Conservation (phyloP, 1,284 basidiomycete genomes). For the Moniliophthora roreri region DNA sequence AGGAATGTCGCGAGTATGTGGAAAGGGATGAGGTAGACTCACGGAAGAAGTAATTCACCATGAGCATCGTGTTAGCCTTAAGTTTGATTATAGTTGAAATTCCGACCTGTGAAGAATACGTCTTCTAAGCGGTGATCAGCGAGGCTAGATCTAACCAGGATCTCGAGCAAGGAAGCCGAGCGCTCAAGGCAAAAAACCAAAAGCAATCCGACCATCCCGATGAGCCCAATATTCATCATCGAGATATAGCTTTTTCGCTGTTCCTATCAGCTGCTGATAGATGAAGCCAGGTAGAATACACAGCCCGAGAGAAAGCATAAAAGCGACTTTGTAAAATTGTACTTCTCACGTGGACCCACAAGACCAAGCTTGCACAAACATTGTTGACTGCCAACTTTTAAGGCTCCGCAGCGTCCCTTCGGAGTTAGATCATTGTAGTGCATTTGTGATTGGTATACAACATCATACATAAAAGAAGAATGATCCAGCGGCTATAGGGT, state of each 20-base stretch:
- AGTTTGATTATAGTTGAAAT: background rate
- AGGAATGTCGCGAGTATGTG: background rate
- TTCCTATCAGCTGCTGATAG: no score
- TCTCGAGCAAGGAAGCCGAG: background rate
- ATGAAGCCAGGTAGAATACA: no score
- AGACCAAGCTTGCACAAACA: slow-evolving; percentile 1
- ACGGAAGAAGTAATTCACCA: background rate
- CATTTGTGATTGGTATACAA: slow-evolving; percentile 1
- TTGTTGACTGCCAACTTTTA: no score
- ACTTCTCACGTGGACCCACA: background rate
- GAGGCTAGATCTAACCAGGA: background rate
- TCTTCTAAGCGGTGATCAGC: background rate
- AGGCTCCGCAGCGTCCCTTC: background rate
- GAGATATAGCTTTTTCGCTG: no score
- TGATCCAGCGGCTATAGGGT: no score
- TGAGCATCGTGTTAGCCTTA: background rate
- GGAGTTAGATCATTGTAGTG: background rate
- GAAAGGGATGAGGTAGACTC: background rate
- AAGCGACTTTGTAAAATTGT: background rate
- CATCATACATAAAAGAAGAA: background rate
- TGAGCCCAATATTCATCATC: no score
- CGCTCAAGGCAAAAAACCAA: no score
- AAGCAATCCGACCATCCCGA: no score
- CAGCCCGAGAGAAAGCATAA: no score
- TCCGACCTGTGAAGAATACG: background rate